phyloP scores from a whole-genome alignment of 169 alveolate species.

The Perkinsus chesapeaki region DNA sequence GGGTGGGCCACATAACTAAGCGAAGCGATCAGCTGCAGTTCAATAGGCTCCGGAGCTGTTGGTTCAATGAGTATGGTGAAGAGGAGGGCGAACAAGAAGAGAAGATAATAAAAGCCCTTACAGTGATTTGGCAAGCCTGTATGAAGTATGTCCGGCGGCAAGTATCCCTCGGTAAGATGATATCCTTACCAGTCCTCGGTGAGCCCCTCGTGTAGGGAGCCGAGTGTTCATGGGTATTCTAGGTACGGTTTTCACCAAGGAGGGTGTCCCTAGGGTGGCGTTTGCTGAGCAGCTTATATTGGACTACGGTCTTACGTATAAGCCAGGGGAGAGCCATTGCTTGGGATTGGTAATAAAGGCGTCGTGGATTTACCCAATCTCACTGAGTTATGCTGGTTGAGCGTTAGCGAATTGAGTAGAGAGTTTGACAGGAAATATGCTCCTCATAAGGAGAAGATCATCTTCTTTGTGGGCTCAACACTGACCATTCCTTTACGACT shows the following conservation, averaged over 20 bases:
- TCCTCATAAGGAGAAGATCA: too few species aligned
- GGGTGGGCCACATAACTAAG: not conserved
- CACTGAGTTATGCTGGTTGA: too few species aligned
- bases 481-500: too few species aligned
- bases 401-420: too few species aligned
- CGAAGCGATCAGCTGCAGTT: not conserved
- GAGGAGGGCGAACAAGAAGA: too few species aligned
- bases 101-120: not conserved
- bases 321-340: not conserved
- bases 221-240: not conserved
- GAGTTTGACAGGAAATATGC: too few species aligned
- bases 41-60: not conserved
- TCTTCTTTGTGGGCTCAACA: too few species aligned
- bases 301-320: not conserved
- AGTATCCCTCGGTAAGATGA: not conserved
- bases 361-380: too few species aligned
- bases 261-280: not conserved
- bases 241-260: not conserved
- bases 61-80: not conserved
- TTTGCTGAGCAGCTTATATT: not conserved
- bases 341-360: not conserved
- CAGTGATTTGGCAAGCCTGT: not conserved
- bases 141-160: not conserved
- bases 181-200: not conserved
- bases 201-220: not conserved